Percentiles rank a stretch among this genome's conserved stretches.
These are phyloP conservation scores for Rhodomyrtus tomentosa DNA, from an alignment of 345 rosid species.

Conservation along the genomic window DNA sequence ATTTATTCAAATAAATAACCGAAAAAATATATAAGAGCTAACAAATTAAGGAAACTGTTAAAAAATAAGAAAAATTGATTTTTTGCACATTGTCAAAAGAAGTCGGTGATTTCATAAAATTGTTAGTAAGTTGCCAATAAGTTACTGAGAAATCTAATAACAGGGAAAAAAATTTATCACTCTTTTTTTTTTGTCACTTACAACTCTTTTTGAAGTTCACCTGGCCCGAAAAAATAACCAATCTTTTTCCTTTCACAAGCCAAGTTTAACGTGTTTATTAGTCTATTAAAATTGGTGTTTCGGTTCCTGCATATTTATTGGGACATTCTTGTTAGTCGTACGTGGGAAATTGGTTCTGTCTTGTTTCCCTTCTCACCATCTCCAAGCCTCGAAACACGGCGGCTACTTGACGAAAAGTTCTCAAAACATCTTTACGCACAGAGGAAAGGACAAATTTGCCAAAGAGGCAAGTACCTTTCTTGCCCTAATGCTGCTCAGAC, in stretches of 20 bases:
- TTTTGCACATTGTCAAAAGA: not conserved
- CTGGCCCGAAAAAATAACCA: not conserved
- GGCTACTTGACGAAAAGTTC: not conserved
- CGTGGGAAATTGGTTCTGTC: not conserved
- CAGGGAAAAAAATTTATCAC: too few relatives aligned
- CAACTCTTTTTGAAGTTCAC: not conserved
- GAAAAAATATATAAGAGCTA: not conserved
- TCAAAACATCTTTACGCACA: not conserved
- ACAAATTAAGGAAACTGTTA: not conserved
- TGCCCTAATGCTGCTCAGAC: slow-evolving; percentile 36
- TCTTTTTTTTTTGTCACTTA: not conserved
- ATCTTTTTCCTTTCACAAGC: not conserved
- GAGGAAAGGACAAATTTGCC: not conserved
- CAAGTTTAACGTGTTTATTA: not conserved
- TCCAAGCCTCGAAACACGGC: not conserved
- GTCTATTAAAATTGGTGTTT: not conserved
- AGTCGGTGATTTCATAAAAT: not conserved
- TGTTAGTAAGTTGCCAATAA: not conserved
- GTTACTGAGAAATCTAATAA: not conserved
- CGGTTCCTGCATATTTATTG: not conserved
- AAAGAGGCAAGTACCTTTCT: slow-evolving; percentile 35
- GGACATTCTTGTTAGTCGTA: not conserved
- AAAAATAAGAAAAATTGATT: not conserved
- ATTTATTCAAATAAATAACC: not conserved
- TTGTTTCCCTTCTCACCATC: not conserved